Evolutionary conservation across 2,329 filamentous ascomycete genomes (phyloP).

Genomic region (Ophiosphaerella narmari): DNA sequence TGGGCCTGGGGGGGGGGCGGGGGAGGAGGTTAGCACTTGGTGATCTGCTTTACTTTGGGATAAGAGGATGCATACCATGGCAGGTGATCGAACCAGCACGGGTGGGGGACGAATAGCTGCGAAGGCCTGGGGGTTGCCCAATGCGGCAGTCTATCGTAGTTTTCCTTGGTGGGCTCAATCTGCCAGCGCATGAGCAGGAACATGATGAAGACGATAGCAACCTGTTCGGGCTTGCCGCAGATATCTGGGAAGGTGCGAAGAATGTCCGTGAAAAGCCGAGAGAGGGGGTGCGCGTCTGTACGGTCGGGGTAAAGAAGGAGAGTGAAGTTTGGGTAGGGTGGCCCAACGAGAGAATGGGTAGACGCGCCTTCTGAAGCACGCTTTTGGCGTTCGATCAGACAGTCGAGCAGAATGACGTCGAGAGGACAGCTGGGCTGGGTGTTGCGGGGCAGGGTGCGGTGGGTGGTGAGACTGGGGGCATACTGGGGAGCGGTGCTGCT

Average conservation of each 20-base stretch:
- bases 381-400: conserved; percentile 70
- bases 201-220: conserved; percentile 83
- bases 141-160: conserved; percentile 75
- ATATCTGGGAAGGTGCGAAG: conserved; percentile 82
- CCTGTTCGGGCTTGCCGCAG: conserved; percentile 75
- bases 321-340: conserved; percentile 78
- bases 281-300: conserved; percentile 72
- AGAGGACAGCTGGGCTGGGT: conserved; percentile 73
- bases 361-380: conserved; percentile 69
- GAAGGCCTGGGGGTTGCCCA: conserved; percentile 70
- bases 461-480: conserved; percentile 36
- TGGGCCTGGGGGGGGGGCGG: conserved; percentile 54
- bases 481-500: conserved; percentile 29
- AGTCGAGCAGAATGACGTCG: conserved; percentile 79
- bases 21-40: too few relatives aligned
- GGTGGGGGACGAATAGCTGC: conserved; percentile 71
- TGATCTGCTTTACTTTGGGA: too few relatives aligned
- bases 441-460: conserved; percentile 56
- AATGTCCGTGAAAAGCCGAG: conserved; percentile 84
- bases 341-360: conserved; percentile 70
- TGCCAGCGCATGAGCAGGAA: conserved; percentile 84
- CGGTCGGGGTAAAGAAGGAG: conserved; percentile 75
- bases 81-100: conserved; percentile 81
- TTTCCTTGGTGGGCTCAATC: conserved; percentile 76
- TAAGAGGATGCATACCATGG: conserved; percentile 59